phyloP scores from a whole-genome alignment of 2,329 filamentous ascomycete species.

The Lachnellula willkommii region DNA sequence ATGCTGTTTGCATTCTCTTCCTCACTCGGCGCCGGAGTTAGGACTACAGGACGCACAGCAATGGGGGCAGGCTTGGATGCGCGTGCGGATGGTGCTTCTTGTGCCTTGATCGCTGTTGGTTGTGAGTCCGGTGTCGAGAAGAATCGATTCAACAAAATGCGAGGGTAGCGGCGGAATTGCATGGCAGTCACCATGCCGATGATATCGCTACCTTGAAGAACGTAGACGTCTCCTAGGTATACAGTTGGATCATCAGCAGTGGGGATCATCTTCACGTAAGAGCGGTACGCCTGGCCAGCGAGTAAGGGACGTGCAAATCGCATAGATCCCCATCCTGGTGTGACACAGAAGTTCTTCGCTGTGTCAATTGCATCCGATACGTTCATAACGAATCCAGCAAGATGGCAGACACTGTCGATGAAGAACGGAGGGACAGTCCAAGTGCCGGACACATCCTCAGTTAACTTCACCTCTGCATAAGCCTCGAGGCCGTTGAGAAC shows the following conservation, averaged over 20 bases:
- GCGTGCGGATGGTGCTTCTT: too few species aligned
- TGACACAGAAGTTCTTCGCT: constrained; percentile 49
- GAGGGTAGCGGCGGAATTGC: constrained; percentile 36
- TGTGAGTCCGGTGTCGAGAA: too few species aligned
- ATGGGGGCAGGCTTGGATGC: too few species aligned
- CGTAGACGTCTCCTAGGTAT: constrained; percentile 34
- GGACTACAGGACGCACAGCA: too few species aligned
- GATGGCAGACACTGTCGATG: constrained; percentile 53
- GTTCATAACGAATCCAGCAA: constrained; percentile 56
- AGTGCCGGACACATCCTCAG: constrained; percentile 40
- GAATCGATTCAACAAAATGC: constrained; percentile 31
- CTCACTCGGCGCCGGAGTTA: too few species aligned
- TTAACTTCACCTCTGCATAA: constrained; percentile 41
- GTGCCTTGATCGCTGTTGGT: too few species aligned
- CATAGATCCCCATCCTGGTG: constrained; percentile 52
- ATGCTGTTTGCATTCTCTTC: too few species aligned
- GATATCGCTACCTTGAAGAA: constrained; percentile 33
- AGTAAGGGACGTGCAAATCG: constrained; percentile 42
- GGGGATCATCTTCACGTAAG: constrained; percentile 40
- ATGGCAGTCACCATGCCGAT: constrained; percentile 32
- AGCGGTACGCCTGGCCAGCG: constrained; percentile 36
- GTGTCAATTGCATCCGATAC: constrained; percentile 38
- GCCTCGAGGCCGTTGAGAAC: constrained; percentile 43
- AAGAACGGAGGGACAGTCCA: constrained; percentile 45
- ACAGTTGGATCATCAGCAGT: constrained; percentile 26